A percentile compares a stretch with the other conserved stretches of the same genome.
phyloP scores from a whole-genome alignment of 352 stramenopile species.

The Phytophthora citricola region DNA sequence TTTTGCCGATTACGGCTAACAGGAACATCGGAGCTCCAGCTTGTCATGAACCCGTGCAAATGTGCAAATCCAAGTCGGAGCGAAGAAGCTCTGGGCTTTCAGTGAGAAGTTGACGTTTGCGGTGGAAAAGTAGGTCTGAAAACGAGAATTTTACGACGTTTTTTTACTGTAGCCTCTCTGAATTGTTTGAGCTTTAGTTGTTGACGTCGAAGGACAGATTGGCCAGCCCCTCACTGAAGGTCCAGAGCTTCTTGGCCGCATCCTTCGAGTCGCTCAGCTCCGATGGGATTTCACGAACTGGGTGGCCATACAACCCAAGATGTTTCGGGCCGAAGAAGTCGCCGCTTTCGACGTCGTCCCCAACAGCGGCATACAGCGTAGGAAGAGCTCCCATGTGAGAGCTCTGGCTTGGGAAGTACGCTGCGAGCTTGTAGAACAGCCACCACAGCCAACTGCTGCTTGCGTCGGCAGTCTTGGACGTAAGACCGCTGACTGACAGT shows the following conservation, averaged over 20 bases:
- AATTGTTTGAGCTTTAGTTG: background rate
- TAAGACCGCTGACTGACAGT: slow-evolving; percentile 26
- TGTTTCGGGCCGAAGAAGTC: slow-evolving; percentile 34
- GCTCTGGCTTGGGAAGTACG: slow-evolving; percentile 9
- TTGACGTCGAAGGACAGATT: background rate
- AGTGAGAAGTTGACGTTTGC: too few species aligned
- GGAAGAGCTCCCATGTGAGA: slow-evolving; percentile 48
- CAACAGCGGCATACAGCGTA: slow-evolving; percentile 51
- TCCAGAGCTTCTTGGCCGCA: background rate
- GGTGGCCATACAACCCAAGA: background rate
- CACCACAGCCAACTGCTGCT: slow-evolving; percentile 31
- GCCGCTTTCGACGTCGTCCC: slow-evolving; percentile 16
- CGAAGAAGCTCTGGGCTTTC: too few species aligned
- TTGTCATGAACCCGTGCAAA: too few species aligned
- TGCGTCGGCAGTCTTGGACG: slow-evolving; percentile 37
- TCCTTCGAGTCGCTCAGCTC: slow-evolving; percentile 1
- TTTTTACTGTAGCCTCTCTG: too few species aligned
- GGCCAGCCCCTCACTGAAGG: slow-evolving; percentile 3
- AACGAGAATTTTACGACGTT: too few species aligned
- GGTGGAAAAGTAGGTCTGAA: too few species aligned
- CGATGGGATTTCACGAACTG: slow-evolving; percentile 1
- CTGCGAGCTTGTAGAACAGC: slow-evolving; percentile 8
- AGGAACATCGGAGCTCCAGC: too few species aligned
- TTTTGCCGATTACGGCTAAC: too few species aligned
- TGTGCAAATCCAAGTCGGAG: too few species aligned